Conservation (phyloP, 106 monocot species). For the Allium fistulosum region DNA sequence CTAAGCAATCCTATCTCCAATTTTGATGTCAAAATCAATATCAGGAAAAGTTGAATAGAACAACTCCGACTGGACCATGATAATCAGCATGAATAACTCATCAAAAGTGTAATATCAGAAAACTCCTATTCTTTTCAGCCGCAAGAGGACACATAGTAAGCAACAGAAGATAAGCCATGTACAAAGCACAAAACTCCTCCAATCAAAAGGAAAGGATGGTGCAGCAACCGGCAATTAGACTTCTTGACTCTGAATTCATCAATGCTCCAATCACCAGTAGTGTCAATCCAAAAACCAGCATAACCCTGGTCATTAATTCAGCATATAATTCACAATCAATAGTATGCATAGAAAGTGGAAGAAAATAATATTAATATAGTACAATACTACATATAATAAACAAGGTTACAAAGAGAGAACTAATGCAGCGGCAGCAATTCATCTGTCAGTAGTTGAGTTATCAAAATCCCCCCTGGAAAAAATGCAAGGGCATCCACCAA, state of each 20-base stretch:
- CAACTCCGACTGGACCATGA: constrained; percentile 57
- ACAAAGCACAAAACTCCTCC: constrained; percentile 65
- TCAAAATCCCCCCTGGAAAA: constrained; percentile 33
- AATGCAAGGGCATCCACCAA: constrained; percentile 68
- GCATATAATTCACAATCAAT: not conserved
- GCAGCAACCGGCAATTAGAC: constrained; percentile 20
- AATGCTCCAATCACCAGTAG: constrained; percentile 51
- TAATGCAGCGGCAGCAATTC: constrained; percentile 35
- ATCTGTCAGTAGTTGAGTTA: constrained; percentile 34
- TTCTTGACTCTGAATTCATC: constrained; percentile 34
- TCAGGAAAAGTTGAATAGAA: constrained; percentile 84
- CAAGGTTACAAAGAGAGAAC: constrained; percentile 62
- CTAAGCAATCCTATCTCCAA: constrained; percentile 66
- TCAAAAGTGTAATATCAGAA: too few species aligned
- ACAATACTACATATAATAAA: not conserved
- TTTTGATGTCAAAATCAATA: constrained; percentile 60
- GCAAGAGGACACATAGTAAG: constrained; percentile 51
- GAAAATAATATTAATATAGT: not conserved
- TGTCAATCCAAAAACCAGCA: constrained; percentile 26
- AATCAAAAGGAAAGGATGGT: constrained; percentile 32
- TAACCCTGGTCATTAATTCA: constrained; percentile 24
- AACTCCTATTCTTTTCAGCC: not conserved
- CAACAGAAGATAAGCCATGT: constrained; percentile 32
- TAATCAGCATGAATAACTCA: constrained; percentile 85
- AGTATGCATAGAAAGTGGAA: not conserved